Percentiles rank a stretch among this genome's conserved stretches.
Conservation (phyloP, 805 yeast species). For the Candida sakaeoensis region DNA sequence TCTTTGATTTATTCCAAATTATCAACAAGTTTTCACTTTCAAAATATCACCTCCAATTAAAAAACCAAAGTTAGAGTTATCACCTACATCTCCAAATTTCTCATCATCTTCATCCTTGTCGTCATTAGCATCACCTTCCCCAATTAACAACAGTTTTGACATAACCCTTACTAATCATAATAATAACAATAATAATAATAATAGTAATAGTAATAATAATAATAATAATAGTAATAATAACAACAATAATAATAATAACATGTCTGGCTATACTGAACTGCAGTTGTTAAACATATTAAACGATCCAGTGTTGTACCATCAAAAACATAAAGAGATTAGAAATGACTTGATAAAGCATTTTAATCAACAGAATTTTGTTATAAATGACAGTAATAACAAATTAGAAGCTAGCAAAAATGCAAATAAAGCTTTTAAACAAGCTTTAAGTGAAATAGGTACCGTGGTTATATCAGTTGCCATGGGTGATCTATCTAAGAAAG, state of each 20-base stretch:
- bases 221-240: background rate
- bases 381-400: slow-evolving; percentile 25
- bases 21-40: background rate
- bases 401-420: slow-evolving; percentile 44
- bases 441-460: slow-evolving; percentile 75
- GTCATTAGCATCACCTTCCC: slow-evolving; percentile 3
- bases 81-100: slow-evolving; percentile 1
- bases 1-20: background rate
- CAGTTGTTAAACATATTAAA: slow-evolving; percentile 34
- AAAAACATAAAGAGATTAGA: slow-evolving; percentile 28
- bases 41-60: slow-evolving; percentile 9
- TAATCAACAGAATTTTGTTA: slow-evolving; percentile 26
- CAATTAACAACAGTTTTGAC: background rate
- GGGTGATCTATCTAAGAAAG: slow-evolving; percentile 83
- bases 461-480: slow-evolving; percentile 85
- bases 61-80: slow-evolving; percentile 6
- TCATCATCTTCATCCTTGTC: slow-evolving; percentile 3
- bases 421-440: slow-evolving; percentile 67
- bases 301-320: slow-evolving; percentile 32
- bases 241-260: background rate
- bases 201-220: background rate
- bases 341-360: slow-evolving; percentile 26
- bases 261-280: slow-evolving; percentile 4
- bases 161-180: background rate
- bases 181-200: background rate